Evolutionary conservation across 371 early-diverging fungal genomes (phyloP), one percentile per base, ranked within the genome.

Genomic region (Dinochytrium kinnereticum): DNA sequence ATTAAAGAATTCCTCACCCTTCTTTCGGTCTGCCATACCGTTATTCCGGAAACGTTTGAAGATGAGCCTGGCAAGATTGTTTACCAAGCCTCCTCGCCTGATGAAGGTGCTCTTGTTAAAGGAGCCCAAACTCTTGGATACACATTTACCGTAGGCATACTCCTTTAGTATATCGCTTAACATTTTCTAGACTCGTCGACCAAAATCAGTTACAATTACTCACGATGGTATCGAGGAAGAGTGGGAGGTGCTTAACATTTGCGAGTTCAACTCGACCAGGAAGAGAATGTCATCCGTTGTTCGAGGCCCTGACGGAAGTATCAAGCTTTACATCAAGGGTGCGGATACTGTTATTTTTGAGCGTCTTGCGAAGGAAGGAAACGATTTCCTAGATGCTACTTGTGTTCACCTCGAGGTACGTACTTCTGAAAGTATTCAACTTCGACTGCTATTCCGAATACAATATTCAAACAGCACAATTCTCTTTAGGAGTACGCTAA

Each of bases 261-360:
- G 94, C 83, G 99, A 98, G 81, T 98, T 98, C 87, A 97, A 97
- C 80, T 94, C 94, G 39, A 96, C 97, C 21, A 90, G 99, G 59
- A 98, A 98, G 82, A 90, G 99, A 73, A 97, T 98, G 99, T 94
- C 95, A 2, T 93, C 95, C 13, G 84, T 98, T 40, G 87, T 96
- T n/a, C 92, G 97, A 28, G 87, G 90, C 50, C 94, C 97, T 1
- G 95, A 96, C 73, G 95, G 95, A 33, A 88, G 90, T 40, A 93
- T 98, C 77, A 92, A 93, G 77, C 82, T 98, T 57, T 96, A 95
- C 87, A 93, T 93, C 79, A 99, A 99, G 78, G 99, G 99, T 36
- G 98, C 99, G 17, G 99, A 99, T 81, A 96, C 97, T 0, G 97
- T 98, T 17, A 98, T 98, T 77, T 78, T 96, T 40, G 99, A 99